Evolutionary conservation across 1,284 basidiomycete species (phyloP).

Genomic region (Mycena citricolor): DNA sequence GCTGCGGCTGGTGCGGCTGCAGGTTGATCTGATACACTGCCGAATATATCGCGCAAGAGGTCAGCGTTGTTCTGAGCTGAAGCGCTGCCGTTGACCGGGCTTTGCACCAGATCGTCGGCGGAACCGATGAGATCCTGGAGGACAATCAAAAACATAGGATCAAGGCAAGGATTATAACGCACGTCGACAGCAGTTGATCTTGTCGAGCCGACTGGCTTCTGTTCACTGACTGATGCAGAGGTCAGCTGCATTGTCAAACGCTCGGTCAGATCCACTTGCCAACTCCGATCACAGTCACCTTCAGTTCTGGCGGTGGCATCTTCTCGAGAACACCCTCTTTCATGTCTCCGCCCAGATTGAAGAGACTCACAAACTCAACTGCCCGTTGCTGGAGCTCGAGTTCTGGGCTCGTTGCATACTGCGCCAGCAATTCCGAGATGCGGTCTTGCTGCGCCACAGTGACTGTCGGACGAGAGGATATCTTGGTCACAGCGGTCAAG

Average conservation of each 20-base stretch:
- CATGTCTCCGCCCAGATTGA: conserved; percentile 66
- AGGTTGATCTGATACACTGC: conserved; percentile 35
- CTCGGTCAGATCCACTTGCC: conserved; percentile 48
- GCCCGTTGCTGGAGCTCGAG: conserved; percentile 95
- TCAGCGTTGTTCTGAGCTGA: conserved; percentile 79
- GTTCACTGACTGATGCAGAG: conserved; percentile 73
- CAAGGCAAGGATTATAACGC: conserved; percentile 23
- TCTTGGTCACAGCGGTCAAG: conserved; percentile 87
- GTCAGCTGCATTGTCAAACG: conserved; percentile 2
- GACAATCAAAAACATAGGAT: conserved; percentile 6
- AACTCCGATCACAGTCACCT: conserved; percentile 89
- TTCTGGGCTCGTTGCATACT: conserved; percentile 84
- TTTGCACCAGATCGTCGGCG: conserved; percentile 74
- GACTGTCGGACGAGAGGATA: conserved; percentile 76
- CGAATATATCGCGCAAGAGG: conserved; percentile 93
- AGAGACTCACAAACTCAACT: conserved; percentile 90
- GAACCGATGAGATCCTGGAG: conserved; percentile 16
- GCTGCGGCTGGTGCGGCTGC: conserved; percentile 41
- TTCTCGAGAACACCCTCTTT: conserved; percentile 92
- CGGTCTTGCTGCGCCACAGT: conserved; percentile 71
- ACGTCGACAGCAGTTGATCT: conserved; percentile 80
- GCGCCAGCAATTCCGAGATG: conserved; percentile 72
- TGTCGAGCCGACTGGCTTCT: conserved; percentile 90
- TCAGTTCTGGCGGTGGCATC: conserved; percentile 98
- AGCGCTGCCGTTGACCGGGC: conserved; percentile 41